Base-by-base conservation (phyloP, 2,329 filamentous ascomycete species). In the Metarhizium guizhouense region DNA sequence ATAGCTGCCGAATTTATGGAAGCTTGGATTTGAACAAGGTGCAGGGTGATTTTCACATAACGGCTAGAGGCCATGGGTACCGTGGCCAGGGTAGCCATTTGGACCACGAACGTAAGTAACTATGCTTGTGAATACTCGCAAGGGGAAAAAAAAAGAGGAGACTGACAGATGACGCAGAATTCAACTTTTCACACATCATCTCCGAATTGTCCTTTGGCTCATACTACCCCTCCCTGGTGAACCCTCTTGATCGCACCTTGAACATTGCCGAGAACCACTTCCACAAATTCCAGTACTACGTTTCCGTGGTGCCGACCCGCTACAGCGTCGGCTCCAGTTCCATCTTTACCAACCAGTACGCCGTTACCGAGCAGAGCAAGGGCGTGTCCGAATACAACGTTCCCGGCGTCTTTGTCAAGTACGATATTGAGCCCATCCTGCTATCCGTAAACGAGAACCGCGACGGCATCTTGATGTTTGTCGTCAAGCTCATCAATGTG, bases 181-280 rank as follows among this genome's bases (percentile, higher is more conserved):
- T 99, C 81, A 97, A 99, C 80, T 99, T 99, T 79, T 93, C 90
- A 36, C 94, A 99, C 76, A 86, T 96, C 70, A 84, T 99, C 75
- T 92, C 88, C 65, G 94, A 99, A 72, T 83, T 99, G 63, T 96
- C 92, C 57, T 99, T 96, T 72, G 94, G 94, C 4, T 87, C 91
- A n/a, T 96, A 92, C 76, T 97, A 96, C 75, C 93, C 94, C 1
- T 90, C 87, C 30, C 85, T 99, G 55, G 82, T 87, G 65, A 99
- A 99, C 74, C 94, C 94, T 0, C 88, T 99, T 65, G 94, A 97
- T 75, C 86, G 87, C 62, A 97, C 94, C 48, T 83, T 92, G 72
- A 88, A 92, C 65, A 73, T 78, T 3, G 93, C 88, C n/a, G 68
- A 78, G 16, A 69, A 72, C 58, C 81, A 95, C 77, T 97, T 96